These are phyloP conservation scores for Malus orientalis DNA, from an alignment of 306 rosid genomes.

Conservation along the genomic window DNA sequence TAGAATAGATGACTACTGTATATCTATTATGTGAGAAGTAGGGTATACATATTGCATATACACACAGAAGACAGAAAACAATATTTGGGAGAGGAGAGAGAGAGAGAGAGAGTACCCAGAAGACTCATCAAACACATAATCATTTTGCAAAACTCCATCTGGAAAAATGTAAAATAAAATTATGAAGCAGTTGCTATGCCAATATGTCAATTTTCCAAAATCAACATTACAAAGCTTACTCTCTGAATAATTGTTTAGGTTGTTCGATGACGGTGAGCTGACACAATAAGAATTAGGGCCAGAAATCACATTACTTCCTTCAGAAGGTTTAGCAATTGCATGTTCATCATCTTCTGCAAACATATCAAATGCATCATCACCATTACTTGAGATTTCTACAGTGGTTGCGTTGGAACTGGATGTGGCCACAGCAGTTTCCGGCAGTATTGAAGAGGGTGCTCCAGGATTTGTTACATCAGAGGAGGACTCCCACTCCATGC, in stretches of 20 bases:
- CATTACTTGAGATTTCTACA: background rate
- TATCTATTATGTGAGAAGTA: background rate
- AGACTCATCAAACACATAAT: constrained; percentile 25
- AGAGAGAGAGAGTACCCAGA: constrained; percentile 9
- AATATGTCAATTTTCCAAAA: background rate
- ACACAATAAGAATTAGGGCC: constrained; percentile 20
- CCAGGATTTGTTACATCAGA: constrained; percentile 34
- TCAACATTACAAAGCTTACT: constrained; percentile 22
- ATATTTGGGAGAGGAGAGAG: too few relatives aligned
- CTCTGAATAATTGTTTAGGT: constrained; percentile 26
- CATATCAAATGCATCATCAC: constrained; percentile 5
- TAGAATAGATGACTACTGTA: background rate
- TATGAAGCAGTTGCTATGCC: background rate
- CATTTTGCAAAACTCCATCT: constrained; percentile 14
- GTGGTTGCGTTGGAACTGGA: background rate
- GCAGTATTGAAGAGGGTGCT: constrained; percentile 16
- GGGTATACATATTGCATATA: background rate
- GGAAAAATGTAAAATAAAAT: constrained; percentile 2
- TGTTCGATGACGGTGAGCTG: constrained; percentile 15
- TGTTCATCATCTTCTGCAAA: constrained; percentile 10
- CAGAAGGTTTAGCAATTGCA: constrained; percentile 34
- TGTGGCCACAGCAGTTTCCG: background rate
- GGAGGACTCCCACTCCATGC: constrained; percentile 26
- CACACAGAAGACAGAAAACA: background rate
- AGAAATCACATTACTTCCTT: constrained; percentile 30